Evolutionary conservation across 345 rosid genomes (phyloP), one percentile per base, ranked within the genome.

Genomic region (Angophora floribunda): DNA sequence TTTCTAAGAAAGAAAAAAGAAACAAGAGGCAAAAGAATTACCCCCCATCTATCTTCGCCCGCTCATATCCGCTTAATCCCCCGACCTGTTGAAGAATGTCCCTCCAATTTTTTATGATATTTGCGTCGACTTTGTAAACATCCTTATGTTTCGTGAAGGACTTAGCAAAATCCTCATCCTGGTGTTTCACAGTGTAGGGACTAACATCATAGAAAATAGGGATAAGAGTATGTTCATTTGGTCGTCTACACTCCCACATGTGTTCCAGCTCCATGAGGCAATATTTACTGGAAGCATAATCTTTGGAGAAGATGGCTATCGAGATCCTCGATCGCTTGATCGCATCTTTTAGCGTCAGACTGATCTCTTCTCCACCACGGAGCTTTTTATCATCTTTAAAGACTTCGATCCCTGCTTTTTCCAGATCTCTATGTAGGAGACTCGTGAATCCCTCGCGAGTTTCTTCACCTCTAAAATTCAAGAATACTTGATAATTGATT

Each of bases 311-410:
- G 19, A 52, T 1, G 7, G 55, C 55, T 52, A 52, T 52, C 7
- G 55, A 52, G 55, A 52, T 52, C 55, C 7, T 52, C 7, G 55
- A 52, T 21, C 21, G 1, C 7, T 16, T 16, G 55, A 52, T 15
- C 13, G 21, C 55, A 0, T 52, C 19, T 52, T 5, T 16, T 16
- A 52, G 55, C 55, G 0, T 0, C 21, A 0, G 6, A 1, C 15
- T 52, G 55, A 52, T 52, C 22, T 7, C 57, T 17, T 52, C 22
- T 52, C 57, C 57, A 3, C 4, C 3, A 17, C 4, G 0, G 9
- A 52, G 57, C 3, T 17, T 1, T 17, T 17, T 8, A 0, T 52
- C 22, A 22, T 52, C 57, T 6, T 1, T 52, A 7, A 52, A 52
- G 57, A 52, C 21, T 19, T 1, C 3, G 7, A 52, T 52, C 19